Percentiles rank a stretch among this genome's conserved stretches.
Conservation (phyloP, 352 stramenopile species). For the Phytophthora pseudosyringae region DNA sequence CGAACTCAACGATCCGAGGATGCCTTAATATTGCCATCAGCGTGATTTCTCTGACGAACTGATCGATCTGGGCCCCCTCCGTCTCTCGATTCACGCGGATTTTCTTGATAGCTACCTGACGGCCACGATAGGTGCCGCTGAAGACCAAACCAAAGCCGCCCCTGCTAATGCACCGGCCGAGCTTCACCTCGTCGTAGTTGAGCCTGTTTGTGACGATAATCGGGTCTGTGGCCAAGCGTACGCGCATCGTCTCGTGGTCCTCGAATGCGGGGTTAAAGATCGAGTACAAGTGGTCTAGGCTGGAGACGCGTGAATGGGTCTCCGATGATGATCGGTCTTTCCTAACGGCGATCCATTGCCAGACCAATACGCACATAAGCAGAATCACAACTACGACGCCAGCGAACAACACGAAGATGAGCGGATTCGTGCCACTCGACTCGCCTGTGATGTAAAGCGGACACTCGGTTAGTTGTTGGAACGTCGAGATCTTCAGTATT, state of each 20-base stretch:
- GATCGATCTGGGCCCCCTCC: conserved; percentile 30
- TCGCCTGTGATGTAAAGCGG: neutral
- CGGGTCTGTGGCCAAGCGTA: conserved; percentile 42
- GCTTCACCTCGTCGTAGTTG: conserved; percentile 46
- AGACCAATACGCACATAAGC: conserved; percentile 29
- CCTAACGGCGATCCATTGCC: conserved; percentile 29
- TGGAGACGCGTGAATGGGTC: conserved; percentile 8
- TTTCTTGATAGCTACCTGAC: conserved; percentile 52
- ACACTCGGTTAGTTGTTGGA: neutral
- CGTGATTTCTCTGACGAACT: conserved; percentile 51
- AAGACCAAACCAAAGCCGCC: conserved; percentile 59
- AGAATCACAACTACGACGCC: conserved; percentile 35
- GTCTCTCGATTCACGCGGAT: conserved; percentile 37
- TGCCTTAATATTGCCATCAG: conserved; percentile 50
- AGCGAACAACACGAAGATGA: conserved; percentile 33
- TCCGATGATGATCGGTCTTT: conserved; percentile 28
- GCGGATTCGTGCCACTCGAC: conserved; percentile 14
- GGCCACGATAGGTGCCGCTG: conserved; percentile 35
- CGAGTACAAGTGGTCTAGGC: conserved; percentile 25
- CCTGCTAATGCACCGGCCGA: conserved; percentile 42
- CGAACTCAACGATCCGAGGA: conserved; percentile 48
- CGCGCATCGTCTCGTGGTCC: conserved; percentile 36
- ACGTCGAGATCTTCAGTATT: neutral
- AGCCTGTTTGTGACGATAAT: conserved; percentile 50
- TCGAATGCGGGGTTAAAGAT: conserved; percentile 31